A percentile compares a stretch with the other conserved stretches of the same genome.
phyloP scores from a whole-genome alignment of 352 stramenopile genomes.

The Bremia lactucae region DNA sequence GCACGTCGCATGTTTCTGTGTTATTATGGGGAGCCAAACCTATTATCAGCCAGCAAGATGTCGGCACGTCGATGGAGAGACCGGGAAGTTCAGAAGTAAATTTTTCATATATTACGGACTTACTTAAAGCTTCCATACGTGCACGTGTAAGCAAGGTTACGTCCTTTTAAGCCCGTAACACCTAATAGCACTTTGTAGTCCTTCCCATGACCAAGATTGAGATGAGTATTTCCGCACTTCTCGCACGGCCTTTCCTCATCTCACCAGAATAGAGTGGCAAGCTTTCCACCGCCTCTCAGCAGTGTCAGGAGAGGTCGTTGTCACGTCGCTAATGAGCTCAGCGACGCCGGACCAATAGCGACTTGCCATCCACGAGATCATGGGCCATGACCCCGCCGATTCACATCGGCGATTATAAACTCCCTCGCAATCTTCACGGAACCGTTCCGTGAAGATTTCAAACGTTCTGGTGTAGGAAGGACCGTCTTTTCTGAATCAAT shows the following conservation, averaged over 20 bases:
- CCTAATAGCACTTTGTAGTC: neutral
- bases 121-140: too few species aligned
- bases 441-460: neutral
- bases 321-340: constrained; percentile 1
- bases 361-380: neutral
- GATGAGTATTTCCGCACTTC: neutral
- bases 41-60: too few species aligned
- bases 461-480: neutral
- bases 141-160: too few species aligned
- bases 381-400: neutral
- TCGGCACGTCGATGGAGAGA: too few species aligned
- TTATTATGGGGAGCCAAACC: too few species aligned
- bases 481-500: neutral
- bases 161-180: neutral
- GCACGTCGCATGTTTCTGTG: too few species aligned
- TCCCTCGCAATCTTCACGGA: neutral
- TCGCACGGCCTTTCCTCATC: neutral
- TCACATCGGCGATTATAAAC: neutral
- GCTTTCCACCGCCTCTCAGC: neutral
- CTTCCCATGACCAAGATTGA: neutral
- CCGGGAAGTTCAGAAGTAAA: too few species aligned
- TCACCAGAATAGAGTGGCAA: neutral
- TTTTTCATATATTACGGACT: too few species aligned
- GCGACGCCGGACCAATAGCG: neutral
- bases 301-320: neutral